Evolutionary conservation across 345 rosid species (phyloP).

Genomic region (Syzygium aromaticum): DNA sequence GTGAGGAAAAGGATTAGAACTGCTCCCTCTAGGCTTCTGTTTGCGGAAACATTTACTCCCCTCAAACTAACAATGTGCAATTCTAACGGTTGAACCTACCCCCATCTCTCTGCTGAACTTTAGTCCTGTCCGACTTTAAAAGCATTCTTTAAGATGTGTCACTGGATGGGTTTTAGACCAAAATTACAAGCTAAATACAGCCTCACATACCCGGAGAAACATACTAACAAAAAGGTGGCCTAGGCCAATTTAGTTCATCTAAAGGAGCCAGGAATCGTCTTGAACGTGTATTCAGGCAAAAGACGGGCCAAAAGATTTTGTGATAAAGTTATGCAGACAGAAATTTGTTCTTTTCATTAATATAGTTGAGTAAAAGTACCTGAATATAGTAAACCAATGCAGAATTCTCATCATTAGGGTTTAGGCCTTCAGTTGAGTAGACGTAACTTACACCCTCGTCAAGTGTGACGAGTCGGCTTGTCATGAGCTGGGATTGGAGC

Average conservation of each 20-base stretch:
- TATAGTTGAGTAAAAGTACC: constrained; percentile 17
- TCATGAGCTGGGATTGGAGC: constrained; percentile 60
- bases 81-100: not conserved
- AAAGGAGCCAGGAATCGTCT: not conserved
- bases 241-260: not conserved
- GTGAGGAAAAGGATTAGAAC: not conserved
- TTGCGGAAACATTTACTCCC: not conserved
- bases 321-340: not conserved
- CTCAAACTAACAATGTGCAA: not conserved
- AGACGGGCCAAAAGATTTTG: not conserved
- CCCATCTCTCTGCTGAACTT: not conserved
- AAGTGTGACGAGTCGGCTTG: constrained; percentile 68
- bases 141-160: not conserved
- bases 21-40: not conserved
- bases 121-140: not conserved
- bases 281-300: not conserved
- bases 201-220: not conserved
- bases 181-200: not conserved
- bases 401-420: constrained; percentile 75
- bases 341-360: not conserved
- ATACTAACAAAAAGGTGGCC: not conserved
- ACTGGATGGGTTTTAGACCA: not conserved
- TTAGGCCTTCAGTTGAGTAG: constrained; percentile 56
- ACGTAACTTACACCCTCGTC: constrained; percentile 38
- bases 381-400: constrained; percentile 76